A percentile compares a stretch with the other conserved stretches of the same genome.
Conservation (phyloP, 202 grass and related monocot genomes). For the Dendrocalamus latiflorus region DNA sequence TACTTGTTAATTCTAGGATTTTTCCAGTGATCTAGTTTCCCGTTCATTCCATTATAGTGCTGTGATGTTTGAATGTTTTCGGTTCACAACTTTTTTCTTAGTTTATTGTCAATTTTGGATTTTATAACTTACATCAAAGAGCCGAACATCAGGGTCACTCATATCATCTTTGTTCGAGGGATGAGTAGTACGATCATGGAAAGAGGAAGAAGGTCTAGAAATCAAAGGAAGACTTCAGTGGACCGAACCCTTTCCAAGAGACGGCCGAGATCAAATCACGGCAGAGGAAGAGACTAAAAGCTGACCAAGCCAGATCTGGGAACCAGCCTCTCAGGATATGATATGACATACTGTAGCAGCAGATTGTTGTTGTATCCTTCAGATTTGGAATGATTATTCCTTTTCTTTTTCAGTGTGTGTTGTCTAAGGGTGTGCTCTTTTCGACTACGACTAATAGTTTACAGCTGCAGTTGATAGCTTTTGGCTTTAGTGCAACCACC, state of each 20-base stretch:
- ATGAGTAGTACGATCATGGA: constrained; percentile 64
- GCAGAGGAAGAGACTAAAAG: constrained; percentile 37
- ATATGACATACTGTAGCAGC: background rate
- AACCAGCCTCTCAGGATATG: constrained; percentile 47
- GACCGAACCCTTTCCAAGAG: constrained; percentile 66
- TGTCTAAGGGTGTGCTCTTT: background rate
- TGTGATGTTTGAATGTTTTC: background rate
- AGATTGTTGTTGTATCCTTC: constrained; percentile 10
- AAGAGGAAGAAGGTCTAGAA: constrained; percentile 64
- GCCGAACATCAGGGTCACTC: background rate
- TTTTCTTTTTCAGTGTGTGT: background rate
- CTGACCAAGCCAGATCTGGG: constrained; percentile 20
- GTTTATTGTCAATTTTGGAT: background rate
- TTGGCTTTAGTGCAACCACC: no score
- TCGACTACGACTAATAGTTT: background rate
- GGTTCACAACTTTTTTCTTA: background rate
- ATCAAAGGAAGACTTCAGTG: constrained; percentile 23
- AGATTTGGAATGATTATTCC: constrained; percentile 8
- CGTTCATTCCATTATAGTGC: background rate
- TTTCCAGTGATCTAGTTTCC: background rate
- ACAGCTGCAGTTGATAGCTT: no score
- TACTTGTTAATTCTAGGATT: no score
- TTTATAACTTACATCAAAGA: background rate
- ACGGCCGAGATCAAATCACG: constrained; percentile 34
- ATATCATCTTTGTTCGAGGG: constrained; percentile 29